phyloP scores from a whole-genome alignment of 495 filamentous ascomycete genomes.

The Trichoderma orchidacearum region DNA sequence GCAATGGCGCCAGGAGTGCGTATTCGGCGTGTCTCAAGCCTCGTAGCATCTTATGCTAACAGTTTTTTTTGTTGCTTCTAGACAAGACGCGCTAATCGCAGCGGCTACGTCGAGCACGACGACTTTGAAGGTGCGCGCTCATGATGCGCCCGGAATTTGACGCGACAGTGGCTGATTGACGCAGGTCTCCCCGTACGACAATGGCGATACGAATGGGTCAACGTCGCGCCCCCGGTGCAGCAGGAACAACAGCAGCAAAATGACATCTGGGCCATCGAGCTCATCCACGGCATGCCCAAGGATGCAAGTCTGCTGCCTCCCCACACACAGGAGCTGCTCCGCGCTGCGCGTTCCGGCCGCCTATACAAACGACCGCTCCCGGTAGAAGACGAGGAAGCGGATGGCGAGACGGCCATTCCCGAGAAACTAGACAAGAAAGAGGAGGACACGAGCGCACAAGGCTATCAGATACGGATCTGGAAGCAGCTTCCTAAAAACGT shows the following conservation, averaged over 20 bases:
- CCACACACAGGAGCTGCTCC: constrained; percentile 71
- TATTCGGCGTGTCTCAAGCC: background rate
- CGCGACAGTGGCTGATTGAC: background rate
- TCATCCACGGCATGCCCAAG: constrained; percentile 64
- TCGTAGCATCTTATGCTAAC: constrained; percentile 1
- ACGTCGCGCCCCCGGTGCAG: constrained; percentile 50
- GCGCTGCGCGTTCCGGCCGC: constrained; percentile 62
- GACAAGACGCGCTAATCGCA: constrained; percentile 58
- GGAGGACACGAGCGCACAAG: constrained; percentile 33
- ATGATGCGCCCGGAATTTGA: background rate
- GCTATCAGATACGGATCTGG: constrained; percentile 67
- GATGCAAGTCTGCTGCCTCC: constrained; percentile 70
- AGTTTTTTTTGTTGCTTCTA: constrained; percentile 4
- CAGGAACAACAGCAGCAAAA: constrained; percentile 36
- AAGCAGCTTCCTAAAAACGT: constrained; percentile 60
- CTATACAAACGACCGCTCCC: constrained; percentile 46
- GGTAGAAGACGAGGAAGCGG: constrained; percentile 36
- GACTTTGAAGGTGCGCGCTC: constrained; percentile 57
- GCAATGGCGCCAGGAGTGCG: constrained; percentile 19
- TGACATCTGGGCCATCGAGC: constrained; percentile 41
- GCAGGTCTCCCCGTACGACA: constrained; percentile 72
- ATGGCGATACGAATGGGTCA: constrained; percentile 66
- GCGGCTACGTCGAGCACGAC: constrained; percentile 75
- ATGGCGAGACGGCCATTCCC: constrained; percentile 19
- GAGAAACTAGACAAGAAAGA: constrained; percentile 22